phyloP scores from a whole-genome alignment of 306 rosid genomes.

The apple (Malus domestica) region DNA sequence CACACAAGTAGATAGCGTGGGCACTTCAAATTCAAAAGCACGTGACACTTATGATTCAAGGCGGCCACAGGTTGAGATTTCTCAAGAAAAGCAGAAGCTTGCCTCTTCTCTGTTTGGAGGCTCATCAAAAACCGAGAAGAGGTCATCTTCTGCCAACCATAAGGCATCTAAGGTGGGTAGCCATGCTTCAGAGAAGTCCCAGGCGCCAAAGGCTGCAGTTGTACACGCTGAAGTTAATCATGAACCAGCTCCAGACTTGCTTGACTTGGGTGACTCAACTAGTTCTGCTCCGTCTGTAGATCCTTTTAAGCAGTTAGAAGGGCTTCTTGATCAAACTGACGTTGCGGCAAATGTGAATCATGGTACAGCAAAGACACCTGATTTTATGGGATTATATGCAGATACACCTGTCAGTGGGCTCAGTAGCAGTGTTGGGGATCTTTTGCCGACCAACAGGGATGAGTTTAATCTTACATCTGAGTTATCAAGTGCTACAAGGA shows the following conservation, averaged over 20 bases:
- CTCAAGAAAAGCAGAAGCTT: constrained; percentile 79
- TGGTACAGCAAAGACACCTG: constrained; percentile 33
- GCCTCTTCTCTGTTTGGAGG: constrained; percentile 88
- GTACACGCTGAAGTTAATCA: constrained; percentile 28
- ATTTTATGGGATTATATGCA: constrained; percentile 41
- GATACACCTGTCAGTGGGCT: constrained; percentile 36
- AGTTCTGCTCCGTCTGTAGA: constrained; percentile 42
- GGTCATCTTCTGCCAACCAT: constrained; percentile 38
- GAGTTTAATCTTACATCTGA: constrained; percentile 38
- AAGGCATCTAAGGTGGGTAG: constrained; percentile 39
- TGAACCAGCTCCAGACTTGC: constrained; percentile 71
- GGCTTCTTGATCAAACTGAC: constrained; percentile 52
- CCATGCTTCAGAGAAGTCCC: constrained; percentile 34
- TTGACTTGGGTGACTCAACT: constrained; percentile 60
- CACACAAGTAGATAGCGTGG: constrained; percentile 38
- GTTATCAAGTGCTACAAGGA: constrained; percentile 20
- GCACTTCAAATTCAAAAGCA: constrained; percentile 33
- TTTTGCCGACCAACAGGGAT: constrained; percentile 32
- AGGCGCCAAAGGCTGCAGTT: constrained; percentile 34
- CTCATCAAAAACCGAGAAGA: constrained; percentile 53
- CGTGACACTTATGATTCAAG: constrained; percentile 43
- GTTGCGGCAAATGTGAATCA: constrained; percentile 27
- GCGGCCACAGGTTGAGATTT: constrained; percentile 49
- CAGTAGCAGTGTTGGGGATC: constrained; percentile 25
- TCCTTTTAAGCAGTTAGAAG: constrained; percentile 74